Evolutionary conservation across 257 asterid genomes (phyloP), one percentile per base, ranked within the genome.

Genomic region (Asclepias syriaca): DNA sequence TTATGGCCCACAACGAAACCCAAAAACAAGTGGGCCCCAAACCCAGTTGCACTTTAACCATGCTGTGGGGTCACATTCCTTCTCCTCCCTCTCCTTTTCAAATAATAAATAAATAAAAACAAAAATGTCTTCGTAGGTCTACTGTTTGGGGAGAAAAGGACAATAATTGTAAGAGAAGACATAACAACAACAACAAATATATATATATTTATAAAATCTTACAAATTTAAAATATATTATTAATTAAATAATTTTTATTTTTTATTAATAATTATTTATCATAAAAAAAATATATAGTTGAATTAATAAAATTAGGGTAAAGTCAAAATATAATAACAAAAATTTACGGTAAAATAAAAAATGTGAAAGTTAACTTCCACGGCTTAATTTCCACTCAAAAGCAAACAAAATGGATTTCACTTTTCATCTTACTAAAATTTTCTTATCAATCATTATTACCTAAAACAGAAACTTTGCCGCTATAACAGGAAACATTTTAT

Each of bases 101-200:
- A 40, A 40, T 43, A 43, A 43, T 43, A 43, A 43, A 70, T 14
- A 14, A 56, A 54, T 13, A 69, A 65, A 73, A 53, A 0, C 6
- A 53, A 53, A 43, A 43, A 29, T 1, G 34, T 29, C 34, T 29
- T 29, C 34, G 34, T 29, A 29, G 34, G 34, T 29, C 1, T 24
- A 37, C 22, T 48, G 21, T 78, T 63, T 43, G 48, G 11, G 10
- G 10, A 43, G 8, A 70, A 48, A 74, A 32, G 73, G 75, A 78
- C 79, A 78, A 70, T 49, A 45, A 39, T 21, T 24, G 53, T n/a
- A n/a, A 64, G 22, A 46, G 27, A 45, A n/a, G 22, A 37, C 24
- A 18, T 2, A 16, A 15, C 45, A 15, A 61, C 46, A 61, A 15
- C 22, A 34, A 1, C 0, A 24, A 24, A 24, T 24, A 24, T 24